Evolutionary conservation across 345 rosid species (phyloP).

Genomic region (Crucihimalaya himalaica): DNA sequence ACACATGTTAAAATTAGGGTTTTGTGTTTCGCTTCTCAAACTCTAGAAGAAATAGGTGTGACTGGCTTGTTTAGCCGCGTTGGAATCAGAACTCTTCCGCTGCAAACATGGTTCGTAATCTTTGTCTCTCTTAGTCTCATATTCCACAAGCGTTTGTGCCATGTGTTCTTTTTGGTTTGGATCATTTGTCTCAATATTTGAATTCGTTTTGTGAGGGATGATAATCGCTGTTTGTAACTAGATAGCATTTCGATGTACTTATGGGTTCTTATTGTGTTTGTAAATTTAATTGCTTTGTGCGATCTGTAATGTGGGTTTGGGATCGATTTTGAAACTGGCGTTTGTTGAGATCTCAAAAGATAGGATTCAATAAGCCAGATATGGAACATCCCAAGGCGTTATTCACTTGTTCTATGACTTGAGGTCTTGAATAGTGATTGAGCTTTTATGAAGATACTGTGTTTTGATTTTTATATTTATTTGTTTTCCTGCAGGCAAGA

Average conservation of each 20-base stretch:
- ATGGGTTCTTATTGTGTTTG: neutral
- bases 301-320: neutral
- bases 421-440: neutral
- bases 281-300: neutral
- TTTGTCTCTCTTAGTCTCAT: neutral
- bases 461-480: neutral
- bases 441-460: neutral
- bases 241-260: neutral
- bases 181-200: neutral
- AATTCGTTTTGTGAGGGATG: neutral
- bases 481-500: conserved; percentile 53
- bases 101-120: conserved; percentile 28
- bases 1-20: conserved; percentile 6
- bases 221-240: neutral
- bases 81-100: conserved; percentile 11
- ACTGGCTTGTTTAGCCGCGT: conserved; percentile 21
- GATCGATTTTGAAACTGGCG: neutral
- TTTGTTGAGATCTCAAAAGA: neutral
- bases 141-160: neutral
- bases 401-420: neutral
- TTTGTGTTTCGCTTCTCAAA: neutral
- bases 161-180: neutral
- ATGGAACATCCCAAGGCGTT: neutral
- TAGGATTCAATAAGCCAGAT: neutral
- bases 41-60: neutral